A percentile compares a stretch with the other conserved stretches of the same genome.
phyloP scores from a whole-genome alignment of 2,329 filamentous ascomycete species.

The Ceratocystis papillata region DNA sequence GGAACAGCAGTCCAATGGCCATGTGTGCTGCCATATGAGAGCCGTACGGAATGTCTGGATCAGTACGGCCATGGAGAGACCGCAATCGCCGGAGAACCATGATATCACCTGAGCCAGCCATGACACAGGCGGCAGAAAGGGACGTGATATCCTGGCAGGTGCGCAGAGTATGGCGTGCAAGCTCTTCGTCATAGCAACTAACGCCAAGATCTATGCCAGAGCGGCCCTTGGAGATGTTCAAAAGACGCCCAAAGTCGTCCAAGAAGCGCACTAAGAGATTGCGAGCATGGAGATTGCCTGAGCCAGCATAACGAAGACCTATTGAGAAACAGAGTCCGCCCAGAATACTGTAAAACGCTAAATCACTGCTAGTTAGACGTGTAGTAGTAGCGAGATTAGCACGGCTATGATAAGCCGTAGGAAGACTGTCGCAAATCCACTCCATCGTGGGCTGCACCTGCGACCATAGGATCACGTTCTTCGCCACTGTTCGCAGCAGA shows the following conservation, averaged over 20 bases:
- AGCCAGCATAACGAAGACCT: constrained; percentile 63
- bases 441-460: constrained; percentile 59
- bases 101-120: constrained; percentile 92
- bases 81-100: constrained; percentile 74
- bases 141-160: constrained; percentile 87
- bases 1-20: constrained; percentile 79
- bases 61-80: constrained; percentile 75
- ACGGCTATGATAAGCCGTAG: constrained; percentile 53
- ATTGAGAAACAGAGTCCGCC: constrained; percentile 78
- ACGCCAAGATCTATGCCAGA: constrained; percentile 28
- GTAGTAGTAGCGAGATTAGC: constrained; percentile 38
- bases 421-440: constrained; percentile 70
- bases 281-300: constrained; percentile 57
- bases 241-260: constrained; percentile 73
- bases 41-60: constrained; percentile 76
- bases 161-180: constrained; percentile 69
- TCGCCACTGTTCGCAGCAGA: constrained; percentile 76
- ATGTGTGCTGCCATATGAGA: constrained; percentile 89
- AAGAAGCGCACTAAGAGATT: constrained; percentile 76
- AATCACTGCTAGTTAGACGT: constrained; percentile 61
- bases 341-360: constrained; percentile 87
- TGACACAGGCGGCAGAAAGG: constrained; percentile 72
- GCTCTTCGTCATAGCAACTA: constrained; percentile 65
- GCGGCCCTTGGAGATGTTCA: constrained; percentile 41
- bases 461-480: constrained; percentile 88